phyloP scores from a whole-genome alignment of 345 rosid genomes.

The Salix caprea region DNA sequence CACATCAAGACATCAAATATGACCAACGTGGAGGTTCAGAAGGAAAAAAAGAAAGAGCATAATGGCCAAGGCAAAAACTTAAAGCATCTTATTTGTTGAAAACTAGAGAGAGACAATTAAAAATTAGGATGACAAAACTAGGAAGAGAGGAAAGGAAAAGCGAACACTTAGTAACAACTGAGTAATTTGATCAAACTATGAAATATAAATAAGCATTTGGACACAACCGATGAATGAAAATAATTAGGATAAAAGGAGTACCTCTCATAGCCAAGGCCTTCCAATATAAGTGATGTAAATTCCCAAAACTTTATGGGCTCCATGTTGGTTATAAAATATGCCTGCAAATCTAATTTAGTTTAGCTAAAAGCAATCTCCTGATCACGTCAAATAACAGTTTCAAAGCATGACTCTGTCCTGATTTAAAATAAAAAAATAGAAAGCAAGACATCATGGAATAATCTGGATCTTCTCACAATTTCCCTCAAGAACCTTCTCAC shows the following conservation, averaged over 20 bases:
- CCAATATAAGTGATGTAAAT: constrained; percentile 60
- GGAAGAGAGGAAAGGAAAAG: background rate
- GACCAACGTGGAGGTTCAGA: too few species aligned
- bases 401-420: background rate
- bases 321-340: constrained; percentile 88
- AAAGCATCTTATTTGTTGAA: background rate
- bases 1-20: too few species aligned
- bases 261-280: constrained; percentile 96
- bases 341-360: constrained; percentile 42
- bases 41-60: background rate
- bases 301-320: constrained; percentile 94
- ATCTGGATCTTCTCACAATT: too few species aligned
- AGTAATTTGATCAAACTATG: background rate
- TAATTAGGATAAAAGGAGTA: constrained; percentile 18
- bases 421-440: background rate
- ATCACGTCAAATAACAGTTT: background rate
- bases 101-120: background rate
- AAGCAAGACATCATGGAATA: too few species aligned
- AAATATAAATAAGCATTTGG: background rate
- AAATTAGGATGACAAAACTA: background rate
- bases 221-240: background rate
- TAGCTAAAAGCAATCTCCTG: constrained; percentile 12
- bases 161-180: background rate
- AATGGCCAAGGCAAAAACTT: background rate
- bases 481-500: background rate